Evolutionary conservation across 768 basidiomycete genomes (phyloP).

Genomic region (Pleurotus giganteus): DNA sequence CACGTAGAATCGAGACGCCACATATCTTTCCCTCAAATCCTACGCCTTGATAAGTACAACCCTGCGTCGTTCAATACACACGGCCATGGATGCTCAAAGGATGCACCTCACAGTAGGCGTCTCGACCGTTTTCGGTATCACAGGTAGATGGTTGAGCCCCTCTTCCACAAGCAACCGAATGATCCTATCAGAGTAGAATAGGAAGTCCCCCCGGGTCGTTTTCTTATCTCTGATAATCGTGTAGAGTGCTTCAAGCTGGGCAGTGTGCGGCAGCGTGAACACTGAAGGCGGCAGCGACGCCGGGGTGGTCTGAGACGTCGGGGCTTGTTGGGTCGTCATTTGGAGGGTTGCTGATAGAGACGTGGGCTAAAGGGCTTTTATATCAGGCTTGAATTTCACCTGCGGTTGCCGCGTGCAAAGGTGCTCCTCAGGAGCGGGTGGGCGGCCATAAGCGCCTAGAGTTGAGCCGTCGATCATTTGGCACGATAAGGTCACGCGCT

Average conservation of each 20-base stretch:
- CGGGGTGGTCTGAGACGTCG: constrained; percentile 11
- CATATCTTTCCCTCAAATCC: constrained; percentile 97
- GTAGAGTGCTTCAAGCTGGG: constrained; percentile 92
- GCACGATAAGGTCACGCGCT: no score
- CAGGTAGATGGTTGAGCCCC: constrained; percentile 84
- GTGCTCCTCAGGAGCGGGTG: no score
- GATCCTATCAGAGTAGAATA: constrained; percentile 94
- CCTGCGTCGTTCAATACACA: constrained; percentile 38
- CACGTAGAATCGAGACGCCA: constrained; percentile 91
- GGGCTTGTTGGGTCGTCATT: background rate
- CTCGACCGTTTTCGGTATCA: constrained; percentile 68
- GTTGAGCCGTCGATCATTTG: no score
- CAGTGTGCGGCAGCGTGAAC: constrained; percentile 85
- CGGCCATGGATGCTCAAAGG: no score
- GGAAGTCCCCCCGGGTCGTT: constrained; percentile 89
- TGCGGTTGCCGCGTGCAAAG: no score
- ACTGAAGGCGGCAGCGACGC: constrained; percentile 68
- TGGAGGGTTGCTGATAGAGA: background rate
- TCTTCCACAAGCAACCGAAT: constrained; percentile 81
- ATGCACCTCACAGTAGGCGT: constrained; percentile 86
- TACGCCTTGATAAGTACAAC: constrained; percentile 83
- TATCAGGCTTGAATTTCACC: background rate
- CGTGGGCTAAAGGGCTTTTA: background rate
- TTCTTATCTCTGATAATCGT: constrained; percentile 91
- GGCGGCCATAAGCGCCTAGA: no score